Evolutionary conservation across 305 asterid genomes (phyloP), one percentile per base, ranked within the genome.

Genomic region (Fraxinus xanthoxyloides): DNA sequence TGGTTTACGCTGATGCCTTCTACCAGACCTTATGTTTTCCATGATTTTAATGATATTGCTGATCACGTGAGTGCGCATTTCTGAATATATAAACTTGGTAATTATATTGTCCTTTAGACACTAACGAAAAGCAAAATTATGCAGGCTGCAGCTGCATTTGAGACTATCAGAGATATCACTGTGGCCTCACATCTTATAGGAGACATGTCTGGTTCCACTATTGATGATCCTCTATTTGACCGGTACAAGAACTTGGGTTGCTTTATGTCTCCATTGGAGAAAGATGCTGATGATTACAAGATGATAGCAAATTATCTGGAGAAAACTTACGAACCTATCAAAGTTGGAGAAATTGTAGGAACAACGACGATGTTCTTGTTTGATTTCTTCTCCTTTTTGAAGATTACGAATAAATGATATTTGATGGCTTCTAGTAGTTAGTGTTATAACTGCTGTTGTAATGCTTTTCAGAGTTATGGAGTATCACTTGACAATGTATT

Each of bases 1-100:
- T 86, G 95, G 85, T 95, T 95, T 73, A 94, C 98, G 0, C 90
- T 95, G 35, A n/a, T 93, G 87, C 98, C 97, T 35, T 91, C 95
- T 2, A 91, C 93, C 3, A 88, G 97, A 74, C 98, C 98, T 13
- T 91, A 84, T 8, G 72, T 61, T 36, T 88, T 93, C 32, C 86
- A 81, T 6, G 97, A 94, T 77, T 84, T 85, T 4, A 82, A 54
- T 8, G 97, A 94, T 77, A 76, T 92, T 56, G 95, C 98, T 1
- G 97, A 95, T 56, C 96, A 93, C 72, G 98, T 93, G 79, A 91
- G 95, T 85, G 32, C 4, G 26, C 4, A 5, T 77, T 40, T 31
- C 3, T 0, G 23, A 15, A 5, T 32, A 70, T 6, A 5, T 15
- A 0, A 2, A 13, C 75, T 34, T 21, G 75, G 38, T 30, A 30